A percentile compares a stretch with the other conserved stretches of the same genome.
Evolutionary conservation across 495 filamentous ascomycete species (phyloP).

Genomic region (Massariosphaeria phaeospora): DNA sequence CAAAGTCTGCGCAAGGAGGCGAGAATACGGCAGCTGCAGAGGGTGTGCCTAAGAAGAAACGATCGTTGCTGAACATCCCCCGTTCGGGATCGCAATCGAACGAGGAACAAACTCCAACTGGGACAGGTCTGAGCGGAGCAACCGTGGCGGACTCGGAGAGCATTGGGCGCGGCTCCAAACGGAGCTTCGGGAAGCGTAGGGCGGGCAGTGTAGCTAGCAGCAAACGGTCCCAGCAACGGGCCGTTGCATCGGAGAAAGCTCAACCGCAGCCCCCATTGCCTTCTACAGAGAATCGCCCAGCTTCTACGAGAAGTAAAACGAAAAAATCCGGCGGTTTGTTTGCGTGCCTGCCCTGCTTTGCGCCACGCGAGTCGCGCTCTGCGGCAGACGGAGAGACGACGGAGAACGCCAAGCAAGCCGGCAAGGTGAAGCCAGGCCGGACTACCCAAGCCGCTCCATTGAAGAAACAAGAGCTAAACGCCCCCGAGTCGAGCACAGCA

Average conservation of each 20-base stretch:
- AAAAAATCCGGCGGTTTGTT: constrained; percentile 63
- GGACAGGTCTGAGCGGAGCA: constrained; percentile 61
- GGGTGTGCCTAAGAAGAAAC: constrained; percentile 29
- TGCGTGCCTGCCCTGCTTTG: constrained; percentile 76
- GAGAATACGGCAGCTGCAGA: constrained; percentile 11
- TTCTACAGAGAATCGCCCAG: constrained; percentile 39
- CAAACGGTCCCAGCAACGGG: constrained; percentile 49
- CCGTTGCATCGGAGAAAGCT: constrained; percentile 36
- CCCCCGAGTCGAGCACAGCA: constrained; percentile 51
- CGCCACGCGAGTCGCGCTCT: constrained; percentile 58
- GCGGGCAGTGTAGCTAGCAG: constrained; percentile 66
- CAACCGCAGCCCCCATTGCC: constrained; percentile 34
- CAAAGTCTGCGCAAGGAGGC: constrained; percentile 17
- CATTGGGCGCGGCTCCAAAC: constrained; percentile 53
- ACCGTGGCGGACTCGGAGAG: constrained; percentile 60
- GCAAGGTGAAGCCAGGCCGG: constrained; percentile 49
- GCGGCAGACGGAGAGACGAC: constrained; percentile 56
- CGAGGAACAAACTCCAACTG: constrained; percentile 26
- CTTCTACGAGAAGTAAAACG: constrained; percentile 45
- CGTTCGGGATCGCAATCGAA: constrained; percentile 25
- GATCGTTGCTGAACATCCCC: constrained; percentile 33
- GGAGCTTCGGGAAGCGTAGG: constrained; percentile 52
- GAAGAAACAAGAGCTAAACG: constrained; percentile 48
- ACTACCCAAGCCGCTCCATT: constrained; percentile 50
- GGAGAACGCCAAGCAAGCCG: constrained; percentile 63